These are phyloP conservation scores for Candida ficus DNA, from an alignment of 805 yeast genomes.

Conservation along the genomic window DNA sequence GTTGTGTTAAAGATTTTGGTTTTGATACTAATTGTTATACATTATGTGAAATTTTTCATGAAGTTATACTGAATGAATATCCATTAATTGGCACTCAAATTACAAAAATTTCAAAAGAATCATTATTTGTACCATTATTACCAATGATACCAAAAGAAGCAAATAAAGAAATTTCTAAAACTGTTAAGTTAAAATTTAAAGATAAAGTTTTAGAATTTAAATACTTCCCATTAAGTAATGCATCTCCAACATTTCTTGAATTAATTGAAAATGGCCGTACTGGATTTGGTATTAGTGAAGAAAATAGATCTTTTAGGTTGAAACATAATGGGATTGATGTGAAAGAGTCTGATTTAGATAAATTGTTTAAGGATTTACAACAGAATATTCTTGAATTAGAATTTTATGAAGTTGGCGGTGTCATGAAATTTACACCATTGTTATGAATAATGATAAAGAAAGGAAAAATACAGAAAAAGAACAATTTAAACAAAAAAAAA, in stretches of 20 bases:
- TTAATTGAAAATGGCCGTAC: constrained; percentile 70
- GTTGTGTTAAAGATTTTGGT: constrained; percentile 74
- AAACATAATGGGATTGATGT: constrained; percentile 15
- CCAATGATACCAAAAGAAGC: constrained; percentile 34
- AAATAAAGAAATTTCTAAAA: constrained; percentile 29
- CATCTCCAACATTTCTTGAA: constrained; percentile 79
- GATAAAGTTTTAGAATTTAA: constrained; percentile 56
- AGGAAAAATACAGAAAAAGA: background rate
- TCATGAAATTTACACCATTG: constrained; percentile 22
- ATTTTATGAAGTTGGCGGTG: constrained; percentile 17
- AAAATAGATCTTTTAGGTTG: constrained; percentile 13
- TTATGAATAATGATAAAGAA: constrained; percentile 8
- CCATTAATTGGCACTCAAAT: constrained; percentile 52
- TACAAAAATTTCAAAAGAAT: constrained; percentile 21
- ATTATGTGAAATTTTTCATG: constrained; percentile 63
- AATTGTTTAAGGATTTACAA: constrained; percentile 18
- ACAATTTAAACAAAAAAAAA: too few species aligned
- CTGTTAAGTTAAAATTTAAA: constrained; percentile 46
- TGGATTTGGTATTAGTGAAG: constrained; percentile 43
- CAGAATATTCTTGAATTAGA: constrained; percentile 13
- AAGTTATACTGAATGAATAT: constrained; percentile 53
- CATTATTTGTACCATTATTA: constrained; percentile 19
- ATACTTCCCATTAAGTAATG: constrained; percentile 57
- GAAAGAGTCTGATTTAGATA: constrained; percentile 13
- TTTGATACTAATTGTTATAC: constrained; percentile 64